These are phyloP conservation scores for Amanita brunnescens DNA, from an alignment of 768 basidiomycete species.

Conservation along the genomic window DNA sequence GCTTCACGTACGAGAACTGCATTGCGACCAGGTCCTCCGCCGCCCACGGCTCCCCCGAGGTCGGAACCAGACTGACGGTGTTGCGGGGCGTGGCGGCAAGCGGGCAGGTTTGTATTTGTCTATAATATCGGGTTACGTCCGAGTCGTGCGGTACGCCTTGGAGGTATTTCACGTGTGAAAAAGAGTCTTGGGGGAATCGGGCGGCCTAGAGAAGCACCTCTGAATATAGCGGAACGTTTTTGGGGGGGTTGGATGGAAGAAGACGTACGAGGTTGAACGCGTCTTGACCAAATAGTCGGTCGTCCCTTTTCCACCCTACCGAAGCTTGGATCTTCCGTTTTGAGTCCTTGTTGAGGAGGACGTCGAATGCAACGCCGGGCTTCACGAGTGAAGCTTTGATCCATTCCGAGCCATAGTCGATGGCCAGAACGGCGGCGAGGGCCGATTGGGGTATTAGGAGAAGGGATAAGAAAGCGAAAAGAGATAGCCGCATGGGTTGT, in stretches of 20 bases:
- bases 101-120: constrained; percentile 45
- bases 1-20: constrained; percentile 86
- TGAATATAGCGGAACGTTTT: not conserved
- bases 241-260: not conserved
- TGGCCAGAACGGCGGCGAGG: constrained; percentile 79
- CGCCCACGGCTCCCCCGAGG: constrained; percentile 63
- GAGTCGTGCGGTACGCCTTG: constrained; percentile 64
- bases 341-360: constrained; percentile 92
- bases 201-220: constrained; percentile 54
- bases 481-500: constrained; percentile 1
- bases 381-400: constrained; percentile 96
- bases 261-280: constrained; percentile 76
- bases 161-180: constrained; percentile 77
- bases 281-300: constrained; percentile 84
- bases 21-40: constrained; percentile 91
- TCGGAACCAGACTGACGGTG: constrained; percentile 50
- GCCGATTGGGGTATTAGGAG: constrained; percentile 32
- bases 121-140: constrained; percentile 47
- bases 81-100: constrained; percentile 46
- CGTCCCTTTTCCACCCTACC: constrained; percentile 88
- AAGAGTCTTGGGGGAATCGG: constrained; percentile 84
- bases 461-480: constrained; percentile 29
- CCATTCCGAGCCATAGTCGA: constrained; percentile 98
- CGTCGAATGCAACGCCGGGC: constrained; percentile 91
- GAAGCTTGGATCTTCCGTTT: constrained; percentile 90